Evolutionary conservation across 768 basidiomycete species (phyloP), one percentile per base, ranked within the genome.

Genomic region (Cubamyces lactineus): DNA sequence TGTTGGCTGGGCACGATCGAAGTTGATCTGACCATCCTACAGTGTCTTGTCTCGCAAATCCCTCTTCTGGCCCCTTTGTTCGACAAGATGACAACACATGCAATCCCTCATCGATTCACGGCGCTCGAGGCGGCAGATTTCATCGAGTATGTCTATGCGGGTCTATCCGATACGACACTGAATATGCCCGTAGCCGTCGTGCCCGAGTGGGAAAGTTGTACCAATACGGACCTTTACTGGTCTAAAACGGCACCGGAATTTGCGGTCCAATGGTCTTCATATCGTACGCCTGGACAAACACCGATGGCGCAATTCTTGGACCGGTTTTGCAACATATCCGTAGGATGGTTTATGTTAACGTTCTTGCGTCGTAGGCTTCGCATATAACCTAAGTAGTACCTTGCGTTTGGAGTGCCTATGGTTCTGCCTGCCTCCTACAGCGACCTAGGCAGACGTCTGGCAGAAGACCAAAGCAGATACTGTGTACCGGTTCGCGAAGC

Each of bases 21-120:
- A 9, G 1, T 34, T 34, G 5, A 1, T 11, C 34, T 34, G 24
- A 8, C 11, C 30, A 11, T 6, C 5, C 26, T n/a, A 30, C 15
- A 52, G 51, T 13, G 40, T 34, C 30, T 23, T 6, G 46, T 47
- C 9, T 30, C 52, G 6, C 17, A 21, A 1, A 28, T 48, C 1
- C 59, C 51, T n/a, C 26, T 43, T 4, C 52, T 61, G 2, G 52
- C 45, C 15, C 50, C 59, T 0, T 26, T 61, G 23, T 61, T 58
- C n/a, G 50, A 60, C 40, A 21, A 26, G 11, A 60, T 60, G 58
- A 60, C 58, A 16, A 60, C 58, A 15, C 41, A 60, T 17, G 9
- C 34, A 11, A 40, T 53, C 7, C 16, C 58, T 5, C 34, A 53
- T 17, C 58, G 58, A 2, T 53, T 60, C 51, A 60, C 58, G 12